Percentiles rank a stretch among this genome's conserved stretches.
phyloP scores from a whole-genome alignment of 305 asterid genomes.

The Rubia tinctorum region DNA sequence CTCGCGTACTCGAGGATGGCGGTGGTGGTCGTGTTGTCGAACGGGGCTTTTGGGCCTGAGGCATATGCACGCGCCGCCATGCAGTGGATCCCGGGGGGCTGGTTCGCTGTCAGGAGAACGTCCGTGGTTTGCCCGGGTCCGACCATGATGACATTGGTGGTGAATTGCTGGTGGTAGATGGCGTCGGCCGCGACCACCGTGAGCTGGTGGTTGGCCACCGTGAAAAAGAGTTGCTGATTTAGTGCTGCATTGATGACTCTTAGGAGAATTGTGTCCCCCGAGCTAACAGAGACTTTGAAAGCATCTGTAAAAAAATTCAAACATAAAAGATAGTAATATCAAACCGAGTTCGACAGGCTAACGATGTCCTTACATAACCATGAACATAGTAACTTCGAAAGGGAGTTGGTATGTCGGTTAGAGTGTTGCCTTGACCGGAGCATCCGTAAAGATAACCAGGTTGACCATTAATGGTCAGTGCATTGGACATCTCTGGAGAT shows the following conservation, averaged over 20 bases:
- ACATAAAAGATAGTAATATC: too few species aligned
- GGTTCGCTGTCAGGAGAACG: slow-evolving; percentile 58
- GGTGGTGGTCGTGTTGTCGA: slow-evolving; percentile 67
- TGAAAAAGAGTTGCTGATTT: slow-evolving; percentile 41
- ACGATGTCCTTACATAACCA: too few species aligned
- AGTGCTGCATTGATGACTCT: slow-evolving; percentile 31
- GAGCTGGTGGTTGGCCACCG: slow-evolving; percentile 67
- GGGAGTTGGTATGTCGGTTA: too few species aligned
- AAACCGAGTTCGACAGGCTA: too few species aligned
- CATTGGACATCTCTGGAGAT: slow-evolving; percentile 75
- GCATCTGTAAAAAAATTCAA: slow-evolving; percentile 27
- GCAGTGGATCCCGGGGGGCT: slow-evolving; percentile 51
- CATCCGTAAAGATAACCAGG: slow-evolving; percentile 79
- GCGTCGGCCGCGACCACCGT: slow-evolving; percentile 77
- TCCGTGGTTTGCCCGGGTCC: slow-evolving; percentile 79
- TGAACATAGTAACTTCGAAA: too few species aligned
- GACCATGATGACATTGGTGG: slow-evolving; percentile 60
- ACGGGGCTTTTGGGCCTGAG: slow-evolving; percentile 54
- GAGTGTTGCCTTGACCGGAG: slow-evolving; percentile 54
- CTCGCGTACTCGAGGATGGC: slow-evolving; percentile 63
- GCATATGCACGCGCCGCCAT: slow-evolving; percentile 62
- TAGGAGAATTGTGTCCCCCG: slow-evolving; percentile 47
- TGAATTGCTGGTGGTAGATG: slow-evolving; percentile 56
- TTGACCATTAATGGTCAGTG: slow-evolving; percentile 84
- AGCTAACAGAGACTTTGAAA: slow-evolving; percentile 29